A percentile compares a stretch with the other conserved stretches of the same genome.
Conservation (phyloP, 1,284 basidiomycete genomes). For the Trametes sp. region DNA sequence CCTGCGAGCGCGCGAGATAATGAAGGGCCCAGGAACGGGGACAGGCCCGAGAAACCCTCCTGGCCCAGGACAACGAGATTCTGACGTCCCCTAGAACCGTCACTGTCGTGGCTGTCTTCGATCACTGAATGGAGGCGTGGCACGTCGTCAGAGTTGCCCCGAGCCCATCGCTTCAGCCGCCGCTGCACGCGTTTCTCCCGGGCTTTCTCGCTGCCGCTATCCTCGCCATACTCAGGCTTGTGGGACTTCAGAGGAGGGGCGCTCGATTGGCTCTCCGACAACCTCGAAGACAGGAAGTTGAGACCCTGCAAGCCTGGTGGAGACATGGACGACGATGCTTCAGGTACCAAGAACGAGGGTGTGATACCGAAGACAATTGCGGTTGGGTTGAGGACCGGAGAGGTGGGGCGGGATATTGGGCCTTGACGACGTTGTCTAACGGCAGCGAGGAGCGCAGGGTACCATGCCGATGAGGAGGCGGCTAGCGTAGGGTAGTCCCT, state of each 20-base stretch:
- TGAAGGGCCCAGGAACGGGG: conserved; percentile 35
- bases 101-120: conserved; percentile 47
- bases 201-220: conserved; percentile 65
- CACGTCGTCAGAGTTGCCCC: conserved; percentile 66
- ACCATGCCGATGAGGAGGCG: conserved; percentile 78
- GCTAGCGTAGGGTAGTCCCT: conserved; percentile 83
- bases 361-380: conserved; percentile 86
- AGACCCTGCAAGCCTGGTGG: conserved; percentile 43
- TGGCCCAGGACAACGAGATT: conserved; percentile 62
- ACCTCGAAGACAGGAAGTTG: conserved; percentile 41
- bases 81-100: conserved; percentile 43
- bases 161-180: conserved; percentile 76
- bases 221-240: conserved; percentile 67
- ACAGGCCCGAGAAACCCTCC: conserved; percentile 37
- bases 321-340: conserved; percentile 34
- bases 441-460: conserved; percentile 77
- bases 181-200: conserved; percentile 74
- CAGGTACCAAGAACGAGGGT: conserved; percentile 67
- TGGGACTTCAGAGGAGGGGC: conserved; percentile 27
- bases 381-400: conserved; percentile 71
- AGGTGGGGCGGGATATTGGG: conserved; percentile 59
- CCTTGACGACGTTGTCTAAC: conserved; percentile 77
- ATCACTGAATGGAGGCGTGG: conserved; percentile 56
- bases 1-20: conserved; percentile 28
- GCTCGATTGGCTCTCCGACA: conserved; percentile 18